Base-by-base conservation (phyloP, 2,329 filamentous ascomycete species). In the Pezicula radicicola region DNA sequence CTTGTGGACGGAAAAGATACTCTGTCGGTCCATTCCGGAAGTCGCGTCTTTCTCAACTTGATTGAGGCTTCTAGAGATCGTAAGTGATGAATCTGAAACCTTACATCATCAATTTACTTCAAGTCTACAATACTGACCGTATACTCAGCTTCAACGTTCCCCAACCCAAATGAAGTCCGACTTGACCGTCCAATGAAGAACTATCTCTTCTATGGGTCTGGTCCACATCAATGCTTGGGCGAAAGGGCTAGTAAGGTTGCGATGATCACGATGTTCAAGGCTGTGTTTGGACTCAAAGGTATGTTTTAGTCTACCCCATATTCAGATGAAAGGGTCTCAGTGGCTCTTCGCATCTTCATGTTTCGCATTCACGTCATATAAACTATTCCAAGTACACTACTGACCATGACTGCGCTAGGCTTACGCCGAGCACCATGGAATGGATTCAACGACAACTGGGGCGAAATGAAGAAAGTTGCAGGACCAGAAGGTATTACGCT, bases 121-220 rank as follows among this genome's bases (percentile, higher is more conserved):
- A 30, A 33, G 3, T 33, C 30, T 3, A 33, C 8, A 33, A 33
- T 25, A 25, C 30, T 33, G 30, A 33, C 30, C 30, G 9, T 4
- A 33, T 33, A 33, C 30, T 13, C 30, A 33, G 28, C 79, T 0
- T 66, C 59, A 1, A 71, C 79, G 53, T 89, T 88, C 73, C 82
- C 85, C 0, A 68, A 81, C 46, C 83, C 87, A 0, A 72, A 79
- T 1, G 68, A 72, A 25, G 79, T 92, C 12, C 76, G 83, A 57
- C 81, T 88, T 0, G 74, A 79, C 18, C 81, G 89, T 0, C 83
- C 85, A 0, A 63, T 86, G 3, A 78, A 83, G 2, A 72, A 72
- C 0, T 91, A 92, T 66, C 76, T 88, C 54, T 78, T 83, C 66
- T 84, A 85, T 57, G 81, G 81, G 12, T 72, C 77, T 1, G 87